Base-by-base conservation (phyloP, 108 stramenopile genomes). In the Skeletonema potamos region DNA sequence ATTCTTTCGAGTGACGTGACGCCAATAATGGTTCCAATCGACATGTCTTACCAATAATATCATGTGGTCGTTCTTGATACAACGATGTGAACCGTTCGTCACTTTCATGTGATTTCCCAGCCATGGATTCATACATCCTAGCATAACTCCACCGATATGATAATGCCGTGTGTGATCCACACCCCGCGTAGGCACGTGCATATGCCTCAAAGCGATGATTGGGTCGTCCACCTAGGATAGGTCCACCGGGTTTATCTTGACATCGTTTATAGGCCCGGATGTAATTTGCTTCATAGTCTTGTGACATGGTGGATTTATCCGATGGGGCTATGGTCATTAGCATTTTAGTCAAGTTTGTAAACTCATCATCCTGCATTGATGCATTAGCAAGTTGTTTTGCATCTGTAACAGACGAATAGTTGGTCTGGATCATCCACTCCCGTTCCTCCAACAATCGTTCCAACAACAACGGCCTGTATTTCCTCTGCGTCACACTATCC, bases 131-230 rank as follows among this genome's bases (percentile, higher is more conserved):
- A 73, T 91, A 91, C 73, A 87, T 67, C 13, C 92, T 83, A 37
- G 85, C 88, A 73, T 90, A 94, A 12, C 88, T 89, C 48, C 88
- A 73, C 27, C 93, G 89, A 68, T 94, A 94, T 2, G 73, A 44
- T 2, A 81, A 39, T 7, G 64, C 30, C 0, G 83, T 80, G 3
- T 55, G 67, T 46, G 79, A 71, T 11, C 93, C 93, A 67, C 90
- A 92, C 5, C 87, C 82, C 6, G 91, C 93, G 81, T 68, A 94
- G 17, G 85, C 89, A 8, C 93, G 87, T n/a, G 93, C 91, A 70
- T 91, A 94, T 1, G 91, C 88, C 64, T 94, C 93, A 64, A 86
- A 94, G 17, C 91, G 86, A 9, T 88, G 86, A 59, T 89, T 84
- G 17, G 93, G 93, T 8, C 75, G 69, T 37, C 91, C 93, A 28